Evolutionary conservation across 2,329 filamentous ascomycete species (phyloP), one percentile per base, ranked within the genome.

Genomic region (Thelonectria discophora): DNA sequence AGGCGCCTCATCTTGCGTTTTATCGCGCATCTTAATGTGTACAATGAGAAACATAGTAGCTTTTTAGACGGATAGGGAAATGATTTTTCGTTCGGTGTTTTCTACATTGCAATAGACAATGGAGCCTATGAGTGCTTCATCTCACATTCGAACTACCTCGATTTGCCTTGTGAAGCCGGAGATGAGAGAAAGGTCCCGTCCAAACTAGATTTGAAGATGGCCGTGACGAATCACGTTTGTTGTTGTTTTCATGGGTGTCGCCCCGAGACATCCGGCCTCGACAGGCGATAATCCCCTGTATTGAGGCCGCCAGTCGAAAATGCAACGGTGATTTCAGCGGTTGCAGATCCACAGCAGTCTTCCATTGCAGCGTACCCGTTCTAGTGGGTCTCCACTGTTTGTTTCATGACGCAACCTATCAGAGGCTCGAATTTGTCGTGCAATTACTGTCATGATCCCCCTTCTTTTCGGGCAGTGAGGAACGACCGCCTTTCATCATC

Each of bases 11-110:
- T 53, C 53, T 47, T 65, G 65, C 64, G 63, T 49, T 37, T 62
- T 61, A 58, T 57, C 56, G 53, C 65, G 43, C 65, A 69, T 68
- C 63, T 53, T 71, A 71, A 71, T 71, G 69, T 71, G 69, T 71
- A 71, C 67, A 71, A 71, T 63, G 69, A 71, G 65, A 64, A 66
- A 70, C 62, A 71, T 66, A 65, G 65, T 58, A 69, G 58, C 43
- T 65, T 59, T 63, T 67, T 70, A 67, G 69, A 68, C 59, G 51
- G 55, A 65, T 51, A 66, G 56, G 63, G 65, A 65, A 65, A 68
- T 62, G 64, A 59, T 69, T 66, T 55, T 48, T 62, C 27, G 54
- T 60, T 58, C 17, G 27, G 27, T 30, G 20, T 54, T 54, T 53
- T 47, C 18, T 27, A 15, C 49, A 6, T 18, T n/a, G 12, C 21